Evolutionary conservation across 1,284 basidiomycete genomes (phyloP).

Genomic region (Rhizoctonia solani): DNA sequence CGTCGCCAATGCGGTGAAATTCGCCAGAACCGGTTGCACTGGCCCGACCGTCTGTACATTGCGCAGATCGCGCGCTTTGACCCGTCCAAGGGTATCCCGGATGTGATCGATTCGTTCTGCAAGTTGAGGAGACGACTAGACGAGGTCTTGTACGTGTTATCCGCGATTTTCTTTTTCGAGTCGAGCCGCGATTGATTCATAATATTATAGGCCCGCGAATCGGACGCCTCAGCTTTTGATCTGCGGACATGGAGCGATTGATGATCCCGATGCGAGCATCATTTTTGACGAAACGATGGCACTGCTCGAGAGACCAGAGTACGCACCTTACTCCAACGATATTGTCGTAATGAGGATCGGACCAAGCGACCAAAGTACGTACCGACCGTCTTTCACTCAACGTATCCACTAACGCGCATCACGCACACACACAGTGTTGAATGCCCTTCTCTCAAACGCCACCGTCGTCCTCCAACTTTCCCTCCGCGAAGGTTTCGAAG

Average conservation of each 20-base stretch:
- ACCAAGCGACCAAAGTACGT: constrained; percentile 76
- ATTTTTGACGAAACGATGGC: constrained; percentile 37
- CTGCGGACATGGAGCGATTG: constrained; percentile 86
- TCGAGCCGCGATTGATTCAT: neutral
- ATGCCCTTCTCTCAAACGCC: constrained; percentile 74
- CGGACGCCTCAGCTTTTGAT: constrained; percentile 79
- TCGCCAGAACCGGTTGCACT: constrained; percentile 75
- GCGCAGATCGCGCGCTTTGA: constrained; percentile 88
- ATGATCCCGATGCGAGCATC: constrained; percentile 76
- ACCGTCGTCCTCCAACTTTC: constrained; percentile 78
- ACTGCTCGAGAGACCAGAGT: constrained; percentile 34
- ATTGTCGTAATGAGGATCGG: constrained; percentile 78
- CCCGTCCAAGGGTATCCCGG: constrained; percentile 72
- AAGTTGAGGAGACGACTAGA: constrained; percentile 70
- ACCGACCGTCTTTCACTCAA: neutral
- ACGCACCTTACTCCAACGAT: constrained; percentile 38
- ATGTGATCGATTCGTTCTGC: constrained; percentile 80
- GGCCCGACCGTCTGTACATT: constrained; percentile 79
- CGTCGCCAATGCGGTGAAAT: constrained; percentile 70
- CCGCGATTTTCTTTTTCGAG: no score
- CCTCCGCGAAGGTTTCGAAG: constrained; percentile 87
- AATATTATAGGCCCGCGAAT: constrained; percentile 44
- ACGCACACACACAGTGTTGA: constrained; percentile 62
- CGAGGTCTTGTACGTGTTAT: constrained; percentile 49
- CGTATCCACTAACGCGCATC: constrained; percentile 19